Conservation (phyloP, 225 moss, liverwort and hornwort species). For the Rhytidiadelphus loreus region DNA sequence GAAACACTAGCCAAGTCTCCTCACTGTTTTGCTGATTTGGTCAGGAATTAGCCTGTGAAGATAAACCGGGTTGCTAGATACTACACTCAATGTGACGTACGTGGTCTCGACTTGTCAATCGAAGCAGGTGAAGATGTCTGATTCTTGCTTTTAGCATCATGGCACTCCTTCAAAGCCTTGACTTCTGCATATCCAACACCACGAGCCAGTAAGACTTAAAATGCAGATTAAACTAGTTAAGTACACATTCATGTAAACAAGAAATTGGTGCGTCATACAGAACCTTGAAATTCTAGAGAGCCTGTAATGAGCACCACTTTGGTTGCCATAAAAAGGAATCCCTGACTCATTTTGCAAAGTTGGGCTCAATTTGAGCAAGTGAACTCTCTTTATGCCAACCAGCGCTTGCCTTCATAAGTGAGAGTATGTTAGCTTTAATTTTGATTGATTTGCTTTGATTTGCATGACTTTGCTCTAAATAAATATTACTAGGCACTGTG, state of each 20-base stretch:
- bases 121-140: neutral
- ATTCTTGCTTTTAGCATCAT: constrained; percentile 11
- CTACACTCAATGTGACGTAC: neutral
- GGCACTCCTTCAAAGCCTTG: constrained; percentile 32
- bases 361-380: neutral
- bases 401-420: neutral
- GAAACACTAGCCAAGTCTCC: neutral
- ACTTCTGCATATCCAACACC: constrained; percentile 19
- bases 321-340: neutral
- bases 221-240: neutral
- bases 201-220: neutral
- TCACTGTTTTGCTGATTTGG: neutral
- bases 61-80: neutral
- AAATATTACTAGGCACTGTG: neutral
- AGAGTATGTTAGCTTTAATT: neutral
- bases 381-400: neutral
- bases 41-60: neutral
- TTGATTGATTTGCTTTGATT: neutral
- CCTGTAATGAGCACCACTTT: neutral
- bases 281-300: neutral
- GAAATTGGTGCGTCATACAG: neutral
- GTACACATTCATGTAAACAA: neutral
- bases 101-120: neutral
- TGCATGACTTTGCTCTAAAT: neutral
- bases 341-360: neutral